A percentile compares a stretch with the other conserved stretches of the same genome.
Conservation (phyloP, 1,284 basidiomycete species). For the Moesziomyces antarcticus region DNA sequence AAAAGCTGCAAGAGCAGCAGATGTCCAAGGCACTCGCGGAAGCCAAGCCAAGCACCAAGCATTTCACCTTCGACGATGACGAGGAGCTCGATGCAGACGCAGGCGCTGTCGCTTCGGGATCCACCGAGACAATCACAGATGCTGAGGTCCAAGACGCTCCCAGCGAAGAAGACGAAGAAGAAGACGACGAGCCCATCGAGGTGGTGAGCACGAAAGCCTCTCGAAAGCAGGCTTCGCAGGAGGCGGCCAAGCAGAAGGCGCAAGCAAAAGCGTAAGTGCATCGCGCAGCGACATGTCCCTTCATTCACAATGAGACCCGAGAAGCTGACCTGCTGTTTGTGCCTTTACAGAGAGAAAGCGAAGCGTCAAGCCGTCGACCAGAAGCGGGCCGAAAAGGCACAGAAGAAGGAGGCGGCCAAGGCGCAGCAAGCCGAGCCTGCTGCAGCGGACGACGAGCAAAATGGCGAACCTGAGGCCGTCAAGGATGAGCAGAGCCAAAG, state of each 20-base stretch:
- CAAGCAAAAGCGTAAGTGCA: slow-evolving; percentile 25
- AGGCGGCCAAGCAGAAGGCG: slow-evolving; percentile 25
- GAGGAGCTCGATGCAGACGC: slow-evolving; percentile 14
- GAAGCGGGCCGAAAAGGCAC: slow-evolving; percentile 28
- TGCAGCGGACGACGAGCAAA: neutral
- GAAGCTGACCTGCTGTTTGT: neutral
- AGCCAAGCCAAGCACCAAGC: slow-evolving; percentile 19
- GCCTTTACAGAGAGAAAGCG: slow-evolving; percentile 16
- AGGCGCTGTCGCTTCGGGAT: neutral
- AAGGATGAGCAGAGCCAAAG: slow-evolving; percentile 1
- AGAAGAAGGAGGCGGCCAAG: slow-evolving; percentile 16
- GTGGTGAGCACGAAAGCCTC: slow-evolving; percentile 50
- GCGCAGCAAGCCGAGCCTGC: neutral
- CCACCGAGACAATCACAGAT: neutral
- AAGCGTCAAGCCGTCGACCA: slow-evolving; percentile 37
- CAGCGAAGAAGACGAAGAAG: slow-evolving; percentile 23
- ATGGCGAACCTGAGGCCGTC: neutral
- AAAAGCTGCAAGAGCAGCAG: slow-evolving; percentile 46
- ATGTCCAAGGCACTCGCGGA: slow-evolving; percentile 38
- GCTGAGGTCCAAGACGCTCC: too few species aligned
- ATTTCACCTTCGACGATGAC: slow-evolving; percentile 41
- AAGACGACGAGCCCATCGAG: slow-evolving; percentile 44
- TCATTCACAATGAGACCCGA: too few species aligned
- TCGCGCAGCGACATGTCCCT: neutral
- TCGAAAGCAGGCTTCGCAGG: slow-evolving; percentile 29